A percentile compares a stretch with the other conserved stretches of the same genome.
phyloP scores from a whole-genome alignment of 2,329 filamentous ascomycete species.

The Calycina herbarum region DNA sequence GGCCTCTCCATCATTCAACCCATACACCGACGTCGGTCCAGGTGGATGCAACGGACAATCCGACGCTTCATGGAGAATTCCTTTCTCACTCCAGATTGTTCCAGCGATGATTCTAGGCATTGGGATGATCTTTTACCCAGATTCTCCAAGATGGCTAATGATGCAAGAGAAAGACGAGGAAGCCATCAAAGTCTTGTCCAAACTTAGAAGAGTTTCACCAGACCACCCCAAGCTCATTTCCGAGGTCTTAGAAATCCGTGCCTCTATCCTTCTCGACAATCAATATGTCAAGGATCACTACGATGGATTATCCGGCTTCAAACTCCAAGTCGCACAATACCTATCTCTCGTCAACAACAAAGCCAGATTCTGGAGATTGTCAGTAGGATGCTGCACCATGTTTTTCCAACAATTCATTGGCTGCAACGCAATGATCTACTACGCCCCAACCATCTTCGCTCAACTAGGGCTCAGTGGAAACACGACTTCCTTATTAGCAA shows the following conservation, averaged over 20 bases:
- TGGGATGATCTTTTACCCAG: conserved; percentile 62
- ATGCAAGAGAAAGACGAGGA: conserved; percentile 56
- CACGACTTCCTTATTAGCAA: conserved; percentile 52
- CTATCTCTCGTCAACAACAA: conserved; percentile 23
- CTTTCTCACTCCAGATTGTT: conserved; percentile 54
- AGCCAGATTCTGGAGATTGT: conserved; percentile 25
- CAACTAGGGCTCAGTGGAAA: conserved; percentile 45
- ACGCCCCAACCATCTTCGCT: conserved; percentile 49
- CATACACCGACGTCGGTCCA: conserved; percentile 26
- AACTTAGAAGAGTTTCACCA: conserved; percentile 47
- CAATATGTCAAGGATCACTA: conserved; percentile 51
- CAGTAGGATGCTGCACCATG: conserved; percentile 31
- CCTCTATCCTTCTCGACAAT: conserved; percentile 58
- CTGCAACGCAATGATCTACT: conserved; percentile 35
- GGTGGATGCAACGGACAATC: conserved; percentile 25
- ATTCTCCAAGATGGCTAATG: conserved; percentile 57
- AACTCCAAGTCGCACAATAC: conserved; percentile 25
- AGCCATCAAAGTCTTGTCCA: conserved; percentile 50
- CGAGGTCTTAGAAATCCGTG: conserved; percentile 60
- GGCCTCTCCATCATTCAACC: conserved; percentile 22
- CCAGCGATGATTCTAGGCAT: conserved; percentile 53
- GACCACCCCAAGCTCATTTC: conserved; percentile 53
- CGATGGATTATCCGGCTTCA: conserved; percentile 35
- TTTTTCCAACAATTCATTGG: conserved; percentile 39
- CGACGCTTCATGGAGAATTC: conserved; percentile 57